Evolutionary conservation across 2,329 filamentous ascomycete genomes (phyloP).

Genomic region (Acrocalymma vagum): DNA sequence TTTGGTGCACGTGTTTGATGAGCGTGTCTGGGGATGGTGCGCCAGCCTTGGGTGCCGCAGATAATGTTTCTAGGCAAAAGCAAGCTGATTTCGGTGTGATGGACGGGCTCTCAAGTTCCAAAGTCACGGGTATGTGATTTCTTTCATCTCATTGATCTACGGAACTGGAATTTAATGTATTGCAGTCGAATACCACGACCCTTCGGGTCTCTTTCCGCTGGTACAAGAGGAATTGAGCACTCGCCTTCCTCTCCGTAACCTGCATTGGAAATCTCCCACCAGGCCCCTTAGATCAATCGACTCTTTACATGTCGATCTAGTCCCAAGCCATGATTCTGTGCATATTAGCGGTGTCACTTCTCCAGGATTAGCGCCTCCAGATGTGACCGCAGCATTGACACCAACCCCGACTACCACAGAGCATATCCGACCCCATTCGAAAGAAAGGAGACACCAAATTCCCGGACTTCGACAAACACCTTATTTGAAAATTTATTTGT

Average conservation of each 20-base stretch:
- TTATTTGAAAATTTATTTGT: conserved; percentile 88
- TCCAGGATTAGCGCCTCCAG: conserved; percentile 27
- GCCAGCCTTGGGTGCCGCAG: conserved; percentile 45
- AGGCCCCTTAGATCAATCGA: conserved; percentile 93
- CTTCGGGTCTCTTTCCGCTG: conserved; percentile 84
- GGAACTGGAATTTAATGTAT: no score
- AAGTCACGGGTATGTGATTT: conserved; percentile 56
- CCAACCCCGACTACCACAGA: conserved; percentile 35
- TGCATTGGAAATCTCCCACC: conserved; percentile 96
- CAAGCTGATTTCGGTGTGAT: conserved; percentile 43
- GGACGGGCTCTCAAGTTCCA: conserved; percentile 56
- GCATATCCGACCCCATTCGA: conserved; percentile 33
- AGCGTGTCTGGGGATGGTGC: conserved; percentile 47
- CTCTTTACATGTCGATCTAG: conserved; percentile 87
- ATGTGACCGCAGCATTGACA: conserved; percentile 23
- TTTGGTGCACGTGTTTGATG: conserved; percentile 37
- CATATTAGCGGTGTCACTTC: conserved; percentile 45
- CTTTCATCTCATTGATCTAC: background rate
- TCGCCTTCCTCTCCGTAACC: conserved; percentile 84
- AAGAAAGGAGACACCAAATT: conserved; percentile 86
- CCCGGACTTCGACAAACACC: conserved; percentile 91
- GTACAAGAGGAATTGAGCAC: conserved; percentile 79
- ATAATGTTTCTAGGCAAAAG: conserved; percentile 41
- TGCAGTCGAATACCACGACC: conserved; percentile 94
- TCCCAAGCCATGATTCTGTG: conserved; percentile 65